Evolutionary conservation across 257 asterid genomes (phyloP).

Genomic region (Ehretia macrophylla): DNA sequence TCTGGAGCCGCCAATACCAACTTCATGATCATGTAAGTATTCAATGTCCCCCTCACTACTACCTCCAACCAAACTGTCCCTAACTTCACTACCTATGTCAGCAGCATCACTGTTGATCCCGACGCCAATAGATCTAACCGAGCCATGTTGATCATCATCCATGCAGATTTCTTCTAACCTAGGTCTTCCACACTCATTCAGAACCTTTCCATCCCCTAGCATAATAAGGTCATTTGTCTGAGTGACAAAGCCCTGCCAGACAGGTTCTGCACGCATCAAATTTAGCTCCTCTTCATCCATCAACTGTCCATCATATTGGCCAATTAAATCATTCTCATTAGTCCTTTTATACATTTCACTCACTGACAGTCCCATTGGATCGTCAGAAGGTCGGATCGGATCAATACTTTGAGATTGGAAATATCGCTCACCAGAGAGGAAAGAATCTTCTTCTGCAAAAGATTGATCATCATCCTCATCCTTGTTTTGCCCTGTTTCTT

Average conservation of each 20-base stretch:
- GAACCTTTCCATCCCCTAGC: conserved; percentile 16
- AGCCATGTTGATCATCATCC: conserved; percentile 26
- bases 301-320: conserved; percentile 24
- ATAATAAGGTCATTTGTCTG: conserved; percentile 18
- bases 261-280: conserved; percentile 24
- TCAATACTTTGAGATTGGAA: conserved; percentile 15
- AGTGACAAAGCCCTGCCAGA: conserved; percentile 29
- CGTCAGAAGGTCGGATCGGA: conserved; percentile 16
- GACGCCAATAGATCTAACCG: conserved; percentile 31
- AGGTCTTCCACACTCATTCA: conserved; percentile 16
- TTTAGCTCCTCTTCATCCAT: conserved; percentile 25
- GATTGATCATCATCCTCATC: conserved; percentile 28
- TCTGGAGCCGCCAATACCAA: conserved; percentile 22
- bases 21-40: conserved; percentile 16
- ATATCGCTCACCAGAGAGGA: conserved; percentile 21
- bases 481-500: conserved; percentile 17
- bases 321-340: conserved; percentile 9
- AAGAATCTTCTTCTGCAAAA: conserved; percentile 25
- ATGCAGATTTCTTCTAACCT: conserved; percentile 17
- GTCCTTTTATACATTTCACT: conserved; percentile 20
- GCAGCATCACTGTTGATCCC: conserved; percentile 25
- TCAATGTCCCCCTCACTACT: conserved; percentile 17
- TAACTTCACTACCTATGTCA: conserved; percentile 24
- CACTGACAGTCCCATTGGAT: conserved; percentile 14
- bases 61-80: conserved; percentile 20